Percentiles rank a stretch among this genome's conserved stretches.
Evolutionary conservation across 306 rosid genomes (phyloP).

Genomic region (Vigna nakashimae): DNA sequence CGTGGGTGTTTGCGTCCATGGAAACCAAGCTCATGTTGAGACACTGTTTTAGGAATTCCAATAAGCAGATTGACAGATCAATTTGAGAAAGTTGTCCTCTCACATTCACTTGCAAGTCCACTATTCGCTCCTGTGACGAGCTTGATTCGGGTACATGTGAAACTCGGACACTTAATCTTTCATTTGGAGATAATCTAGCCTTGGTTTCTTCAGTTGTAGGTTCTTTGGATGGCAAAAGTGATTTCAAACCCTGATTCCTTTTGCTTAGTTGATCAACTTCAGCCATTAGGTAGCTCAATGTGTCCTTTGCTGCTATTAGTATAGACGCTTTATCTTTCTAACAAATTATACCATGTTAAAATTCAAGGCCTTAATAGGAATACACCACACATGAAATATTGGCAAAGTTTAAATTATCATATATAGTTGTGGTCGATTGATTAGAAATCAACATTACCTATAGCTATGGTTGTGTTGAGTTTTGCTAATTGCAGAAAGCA

Average conservation of each 20-base stretch:
- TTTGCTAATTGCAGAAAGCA: neutral
- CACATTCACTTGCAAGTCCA: constrained; percentile 65
- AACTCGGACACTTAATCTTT: constrained; percentile 57
- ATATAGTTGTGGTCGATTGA: neutral
- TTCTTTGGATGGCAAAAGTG: constrained; percentile 43
- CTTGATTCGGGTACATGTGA: constrained; percentile 55
- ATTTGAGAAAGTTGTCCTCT: constrained; percentile 59
- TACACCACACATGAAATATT: neutral
- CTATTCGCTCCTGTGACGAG: constrained; percentile 53
- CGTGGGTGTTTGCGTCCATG: constrained; percentile 63
- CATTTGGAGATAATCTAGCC: constrained; percentile 45
- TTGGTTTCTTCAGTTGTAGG: constrained; percentile 30
- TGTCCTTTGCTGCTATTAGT: constrained; percentile 72
- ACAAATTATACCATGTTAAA: constrained; percentile 27
- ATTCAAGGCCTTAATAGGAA: neutral
- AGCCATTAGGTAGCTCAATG: constrained; percentile 57
- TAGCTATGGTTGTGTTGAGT: neutral
- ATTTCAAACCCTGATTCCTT: constrained; percentile 59
- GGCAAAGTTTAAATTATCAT: neutral
- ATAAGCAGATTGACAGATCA: constrained; percentile 60
- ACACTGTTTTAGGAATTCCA: constrained; percentile 70
- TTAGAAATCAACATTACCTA: neutral
- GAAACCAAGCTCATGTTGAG: constrained; percentile 61
- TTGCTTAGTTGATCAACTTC: constrained; percentile 61
- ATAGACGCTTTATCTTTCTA: constrained; percentile 91